Evolutionary conservation across 306 rosid species (phyloP), one percentile per base, ranked within the genome.

Genomic region (Prunus mume): DNA sequence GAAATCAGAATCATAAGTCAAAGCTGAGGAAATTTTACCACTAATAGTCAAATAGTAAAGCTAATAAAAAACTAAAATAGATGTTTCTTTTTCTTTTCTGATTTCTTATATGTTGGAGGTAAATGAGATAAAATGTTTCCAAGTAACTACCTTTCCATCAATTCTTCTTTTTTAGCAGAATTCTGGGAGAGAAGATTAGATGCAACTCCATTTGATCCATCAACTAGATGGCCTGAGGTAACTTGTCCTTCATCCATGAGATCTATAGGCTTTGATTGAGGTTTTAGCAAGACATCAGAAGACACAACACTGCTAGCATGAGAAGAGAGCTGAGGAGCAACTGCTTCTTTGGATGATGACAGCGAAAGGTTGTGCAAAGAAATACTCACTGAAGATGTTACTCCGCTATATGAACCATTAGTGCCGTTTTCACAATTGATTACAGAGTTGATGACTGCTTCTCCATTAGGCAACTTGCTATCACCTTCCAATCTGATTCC

Each of bases 271-370:
- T 72, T 72, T 27, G 67, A 13, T n/a, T 65, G 82, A 72, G 27
- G 47, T 52, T 64, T 61, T 11, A 61, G 76, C 61, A 50, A 13
- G 66, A 54, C 19, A 24, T 63, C 72, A 2, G 14, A 65, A 75
- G 65, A 51, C 34, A 32, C 58, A 12, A 25, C 32, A 62, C n/a
- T 24, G 66, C n/a, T 61, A 28, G 77, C 76, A 71, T 55, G 68
- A 55, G 55, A 76, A 19, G 81, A 76, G 45, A 63, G 52, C 18
- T 28, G 64, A 55, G 72, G 69, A 54, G 75, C 50, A 34, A 67
- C 76, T 14, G 54, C 77, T 56, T 77, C 74, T 73, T 74, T 58
- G 75, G 79, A 68, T 20, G 83, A 56, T 7, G 83, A 81, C 25
- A 65, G 71, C 13, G 81, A 76, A 66, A 76, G 81, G 46, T 72